Evolutionary conservation across 257 asterid genomes (phyloP), one percentile per base, ranked within the genome.

Genomic region (Misopates orontium): DNA sequence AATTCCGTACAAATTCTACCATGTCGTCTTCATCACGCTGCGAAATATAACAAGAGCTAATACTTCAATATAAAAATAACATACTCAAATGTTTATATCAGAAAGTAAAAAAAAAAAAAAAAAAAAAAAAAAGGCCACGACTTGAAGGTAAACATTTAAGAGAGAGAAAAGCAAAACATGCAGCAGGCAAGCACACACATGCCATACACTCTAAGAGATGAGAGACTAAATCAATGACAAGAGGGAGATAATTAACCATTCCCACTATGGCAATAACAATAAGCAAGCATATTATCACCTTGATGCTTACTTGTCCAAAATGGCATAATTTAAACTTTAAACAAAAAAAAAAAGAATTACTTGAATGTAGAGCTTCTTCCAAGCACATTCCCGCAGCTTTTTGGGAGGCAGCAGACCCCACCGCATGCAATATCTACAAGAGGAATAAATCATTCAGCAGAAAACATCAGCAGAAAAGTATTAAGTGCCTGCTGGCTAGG

Each of bases 11-110:
- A 74, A 90, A 84, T 78, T 86, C 91, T 54, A 45, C 73, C 95
- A 88, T 83, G 73, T 94, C 97, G 31, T 90, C 95, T 71, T 84
- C 88, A 82, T 94, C 99, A 62, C 96, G 96, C 99, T 94, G 84
- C 41, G 48, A 31, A 41, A 42, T 60, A 62, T 14, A 13, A 57
- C 18, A 32, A 14, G 52, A 23, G 23, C 19, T 60, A 60, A 24
- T 45, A 42, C 10, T 42, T 48, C 50, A 44, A 59, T 70, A 67
- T 65, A 50, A 18, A 51, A 58, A 41, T 51, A 56, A 53, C 58
- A 60, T 16, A 53, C 12, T 28, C 6, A 41, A 40, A 56, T 60
- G 22, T 55, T 21, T 22, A 28, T 42, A 31, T n/a, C n/a, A n/a
- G n/a, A n/a, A n/a, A n/a, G n/a, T n/a, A 23, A 17, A 19, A 62